These are phyloP conservation scores for Orobanche coerulescens DNA, from an alignment of 257 asterid genomes.

Conservation along the genomic window DNA sequence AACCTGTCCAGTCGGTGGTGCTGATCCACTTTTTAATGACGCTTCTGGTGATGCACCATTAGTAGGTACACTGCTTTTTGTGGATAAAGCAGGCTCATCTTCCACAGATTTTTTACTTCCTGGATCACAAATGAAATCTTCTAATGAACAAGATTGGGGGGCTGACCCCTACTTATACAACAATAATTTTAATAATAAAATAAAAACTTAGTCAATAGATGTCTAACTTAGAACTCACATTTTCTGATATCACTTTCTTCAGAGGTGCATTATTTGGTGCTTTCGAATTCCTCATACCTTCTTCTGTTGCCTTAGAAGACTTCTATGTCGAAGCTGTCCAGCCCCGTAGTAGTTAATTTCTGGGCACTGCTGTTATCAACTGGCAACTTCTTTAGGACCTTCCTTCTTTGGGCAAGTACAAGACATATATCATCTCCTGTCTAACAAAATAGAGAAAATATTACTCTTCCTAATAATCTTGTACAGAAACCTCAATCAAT, in stretches of 20 bases:
- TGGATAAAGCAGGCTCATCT: constrained; percentile 41
- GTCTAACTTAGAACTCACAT: constrained; percentile 34
- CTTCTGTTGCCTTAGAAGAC: constrained; percentile 75
- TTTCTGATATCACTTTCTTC: constrained; percentile 78
- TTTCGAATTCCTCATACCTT: constrained; percentile 62
- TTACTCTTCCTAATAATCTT: not conserved
- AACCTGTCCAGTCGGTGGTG: constrained; percentile 63
- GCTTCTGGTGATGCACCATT: constrained; percentile 45
- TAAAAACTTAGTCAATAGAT: not conserved
- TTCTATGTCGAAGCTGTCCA: constrained; percentile 57
- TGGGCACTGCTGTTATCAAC: constrained; percentile 58
- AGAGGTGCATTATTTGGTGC: constrained; percentile 50
- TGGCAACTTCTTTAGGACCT: constrained; percentile 72
- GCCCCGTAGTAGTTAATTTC: constrained; percentile 51
- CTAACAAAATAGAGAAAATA: constrained; percentile 27
- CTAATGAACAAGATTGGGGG: not conserved
- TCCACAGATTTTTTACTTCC: constrained; percentile 61
- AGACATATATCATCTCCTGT: constrained; percentile 73
- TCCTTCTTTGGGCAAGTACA: constrained; percentile 80
- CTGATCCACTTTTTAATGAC: constrained; percentile 41
- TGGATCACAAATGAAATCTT: constrained; percentile 22
- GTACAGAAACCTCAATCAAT: not conserved
- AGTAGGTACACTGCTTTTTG: constrained; percentile 37
- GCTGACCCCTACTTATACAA: too few relatives aligned
- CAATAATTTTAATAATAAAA: not conserved